These are phyloP conservation scores for Sporothrix schenckii DNA, from an alignment of 2,329 filamentous ascomycete genomes.

Conservation along the genomic window DNA sequence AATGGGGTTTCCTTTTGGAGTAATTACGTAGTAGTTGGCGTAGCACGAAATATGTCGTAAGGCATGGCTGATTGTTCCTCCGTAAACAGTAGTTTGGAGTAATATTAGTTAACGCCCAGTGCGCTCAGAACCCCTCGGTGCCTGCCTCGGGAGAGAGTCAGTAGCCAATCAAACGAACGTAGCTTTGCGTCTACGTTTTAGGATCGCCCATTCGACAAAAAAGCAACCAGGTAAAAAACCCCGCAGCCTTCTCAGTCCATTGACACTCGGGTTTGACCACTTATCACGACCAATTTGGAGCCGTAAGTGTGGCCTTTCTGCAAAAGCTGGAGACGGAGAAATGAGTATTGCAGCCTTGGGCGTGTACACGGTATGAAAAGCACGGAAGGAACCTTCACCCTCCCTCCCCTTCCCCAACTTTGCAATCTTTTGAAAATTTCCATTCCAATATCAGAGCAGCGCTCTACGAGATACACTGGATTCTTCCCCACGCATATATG, in stretches of 20 bases:
- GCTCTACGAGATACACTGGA: neutral
- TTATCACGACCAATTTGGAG: constrained; percentile 3
- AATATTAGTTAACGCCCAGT: no score
- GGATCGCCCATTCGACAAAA: neutral
- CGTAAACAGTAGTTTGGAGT: no score
- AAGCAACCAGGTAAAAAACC: constrained; percentile 30
- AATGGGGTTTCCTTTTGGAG: no score
- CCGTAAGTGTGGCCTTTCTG: neutral
- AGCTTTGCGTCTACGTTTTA: neutral
- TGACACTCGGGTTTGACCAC: neutral
- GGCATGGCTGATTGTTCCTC: no score
- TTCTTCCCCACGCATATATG: no score
- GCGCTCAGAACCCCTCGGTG: no score
- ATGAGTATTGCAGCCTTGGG: neutral
- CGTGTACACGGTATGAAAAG: neutral
- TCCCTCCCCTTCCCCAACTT: no score
- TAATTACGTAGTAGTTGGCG: no score
- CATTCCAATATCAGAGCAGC: neutral
- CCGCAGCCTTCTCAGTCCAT: constrained; percentile 25
- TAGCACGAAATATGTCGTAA: no score
- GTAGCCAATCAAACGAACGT: constrained; percentile 27
- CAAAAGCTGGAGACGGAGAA: neutral
- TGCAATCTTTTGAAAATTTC: neutral
- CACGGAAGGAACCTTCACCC: neutral
- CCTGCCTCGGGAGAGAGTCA: no score